Evolutionary conservation across 805 yeast genomes (phyloP).

Genomic region (Candida tallmaniae): DNA sequence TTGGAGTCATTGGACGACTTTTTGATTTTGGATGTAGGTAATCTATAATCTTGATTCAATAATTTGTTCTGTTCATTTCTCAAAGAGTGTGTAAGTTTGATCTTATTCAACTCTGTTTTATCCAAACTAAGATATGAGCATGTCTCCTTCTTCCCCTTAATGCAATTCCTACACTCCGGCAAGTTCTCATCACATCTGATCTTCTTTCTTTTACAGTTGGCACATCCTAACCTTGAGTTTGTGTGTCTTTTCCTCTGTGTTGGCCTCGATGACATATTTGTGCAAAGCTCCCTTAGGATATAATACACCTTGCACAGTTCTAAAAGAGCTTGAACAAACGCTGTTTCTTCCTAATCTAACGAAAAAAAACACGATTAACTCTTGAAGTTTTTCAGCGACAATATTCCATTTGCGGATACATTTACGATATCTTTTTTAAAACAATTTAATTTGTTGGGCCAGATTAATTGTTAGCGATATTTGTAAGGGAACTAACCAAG

Average conservation of each 20-base stretch:
- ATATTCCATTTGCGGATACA: too few species aligned
- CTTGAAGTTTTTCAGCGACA: too few species aligned
- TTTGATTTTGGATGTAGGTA: constrained; percentile 19
- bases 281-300: too few species aligned
- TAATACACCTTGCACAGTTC: too few species aligned
- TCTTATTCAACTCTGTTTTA: constrained; percentile 17
- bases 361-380: too few species aligned
- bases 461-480: too few species aligned
- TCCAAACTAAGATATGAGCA: constrained; percentile 23
- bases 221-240: constrained; percentile 26
- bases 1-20: background rate
- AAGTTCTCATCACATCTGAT: constrained; percentile 27
- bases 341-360: too few species aligned
- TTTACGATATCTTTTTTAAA: too few species aligned
- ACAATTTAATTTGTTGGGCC: too few species aligned
- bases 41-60: constrained; percentile 19
- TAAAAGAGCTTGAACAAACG: too few species aligned
- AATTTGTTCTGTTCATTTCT: constrained; percentile 24
- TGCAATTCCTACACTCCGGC: constrained; percentile 25
- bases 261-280: background rate
- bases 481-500: too few species aligned
- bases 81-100: constrained; percentile 23
- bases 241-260: constrained; percentile 22
- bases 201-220: constrained; percentile 27
- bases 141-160: constrained; percentile 19